Conservation (phyloP, 2,329 filamentous ascomycete species). For the Pseudocercospora crystallina region DNA sequence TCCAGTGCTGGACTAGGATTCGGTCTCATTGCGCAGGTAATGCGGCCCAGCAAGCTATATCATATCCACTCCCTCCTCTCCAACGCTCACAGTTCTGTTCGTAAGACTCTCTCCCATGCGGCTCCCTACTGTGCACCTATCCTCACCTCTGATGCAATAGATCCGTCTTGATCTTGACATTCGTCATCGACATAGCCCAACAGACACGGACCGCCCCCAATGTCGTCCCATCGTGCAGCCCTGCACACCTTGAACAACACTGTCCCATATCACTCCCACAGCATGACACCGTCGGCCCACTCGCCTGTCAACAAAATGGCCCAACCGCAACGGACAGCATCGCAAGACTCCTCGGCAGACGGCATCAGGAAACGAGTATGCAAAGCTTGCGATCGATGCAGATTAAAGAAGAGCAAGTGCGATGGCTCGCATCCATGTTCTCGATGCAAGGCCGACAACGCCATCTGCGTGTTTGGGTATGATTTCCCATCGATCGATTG, state of each 20-base stretch:
- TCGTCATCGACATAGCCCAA: not conserved
- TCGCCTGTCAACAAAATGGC: slow-evolving; percentile 26
- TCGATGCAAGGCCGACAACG: slow-evolving; percentile 63
- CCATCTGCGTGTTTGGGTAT: slow-evolving; percentile 62
- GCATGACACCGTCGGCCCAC: slow-evolving; percentile 19
- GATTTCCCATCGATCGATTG: slow-evolving; percentile 1
- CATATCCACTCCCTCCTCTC: slow-evolving; percentile 6
- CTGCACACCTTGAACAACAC: slow-evolving; percentile 20
- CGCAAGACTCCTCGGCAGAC: slow-evolving; percentile 29
- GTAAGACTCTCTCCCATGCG: too few relatives aligned
- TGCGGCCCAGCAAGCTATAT: slow-evolving; percentile 12
- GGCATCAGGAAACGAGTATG: slow-evolving; percentile 59
- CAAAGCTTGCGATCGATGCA: slow-evolving; percentile 66
- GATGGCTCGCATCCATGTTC: slow-evolving; percentile 62
- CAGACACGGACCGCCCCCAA: not conserved
- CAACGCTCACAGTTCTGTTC: not conserved
- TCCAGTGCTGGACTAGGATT: too few relatives aligned
- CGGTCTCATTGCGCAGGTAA: slow-evolving; percentile 4
- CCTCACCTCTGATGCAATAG: not conserved
- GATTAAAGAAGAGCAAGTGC: slow-evolving; percentile 68
- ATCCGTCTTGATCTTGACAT: not conserved
- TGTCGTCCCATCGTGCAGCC: slow-evolving; percentile 22
- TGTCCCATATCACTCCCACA: slow-evolving; percentile 25
- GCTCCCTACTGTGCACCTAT: too few relatives aligned
- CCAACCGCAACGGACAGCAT: slow-evolving; percentile 25